These are phyloP conservation scores for Ballota nigra DNA, from an alignment of 257 asterid genomes.

Conservation along the genomic window DNA sequence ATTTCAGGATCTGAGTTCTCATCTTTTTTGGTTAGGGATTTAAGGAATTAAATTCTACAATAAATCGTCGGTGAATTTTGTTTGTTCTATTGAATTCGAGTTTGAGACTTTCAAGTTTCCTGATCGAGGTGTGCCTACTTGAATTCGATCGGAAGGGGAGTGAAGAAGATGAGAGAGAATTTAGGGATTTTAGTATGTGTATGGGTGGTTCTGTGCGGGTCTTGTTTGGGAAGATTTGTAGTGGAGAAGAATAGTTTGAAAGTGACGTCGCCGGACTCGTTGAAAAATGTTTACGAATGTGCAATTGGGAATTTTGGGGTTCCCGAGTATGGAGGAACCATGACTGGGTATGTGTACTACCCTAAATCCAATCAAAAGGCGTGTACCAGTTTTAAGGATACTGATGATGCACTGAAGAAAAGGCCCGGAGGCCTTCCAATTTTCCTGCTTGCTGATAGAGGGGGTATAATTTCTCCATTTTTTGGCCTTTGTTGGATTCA, in stretches of 20 bases:
- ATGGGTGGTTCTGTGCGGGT: slow-evolving; percentile 47
- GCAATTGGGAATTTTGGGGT: slow-evolving; percentile 99
- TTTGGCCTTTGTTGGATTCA: background rate
- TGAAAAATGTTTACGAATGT: slow-evolving; percentile 70
- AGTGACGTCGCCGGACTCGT: slow-evolving; percentile 70
- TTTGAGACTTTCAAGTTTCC: background rate
- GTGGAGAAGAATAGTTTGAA: slow-evolving; percentile 94
- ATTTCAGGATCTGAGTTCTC: slow-evolving; percentile 25
- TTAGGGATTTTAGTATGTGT: slow-evolving; percentile 37
- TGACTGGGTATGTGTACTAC: slow-evolving; percentile 72
- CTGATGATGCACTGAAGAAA: slow-evolving; percentile 48
- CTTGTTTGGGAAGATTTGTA: slow-evolving; percentile 75
- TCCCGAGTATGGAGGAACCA: slow-evolving; percentile 89
- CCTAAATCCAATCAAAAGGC: slow-evolving; percentile 83
- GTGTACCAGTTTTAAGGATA: slow-evolving; percentile 52
- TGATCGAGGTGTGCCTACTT: slow-evolving; percentile 23
- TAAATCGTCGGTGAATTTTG: slow-evolving; percentile 1
- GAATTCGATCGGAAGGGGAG: slow-evolving; percentile 18
- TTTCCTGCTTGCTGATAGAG: slow-evolving; percentile 87
- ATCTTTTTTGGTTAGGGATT: background rate
- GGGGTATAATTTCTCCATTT: slow-evolving; percentile 49
- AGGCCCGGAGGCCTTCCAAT: slow-evolving; percentile 85
- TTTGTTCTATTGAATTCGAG: background rate
- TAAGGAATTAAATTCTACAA: background rate
- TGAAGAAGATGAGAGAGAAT: slow-evolving; percentile 46